phyloP scores from a whole-genome alignment of 2,329 filamentous ascomycete genomes.

The Ceratocystis alfenasii region DNA sequence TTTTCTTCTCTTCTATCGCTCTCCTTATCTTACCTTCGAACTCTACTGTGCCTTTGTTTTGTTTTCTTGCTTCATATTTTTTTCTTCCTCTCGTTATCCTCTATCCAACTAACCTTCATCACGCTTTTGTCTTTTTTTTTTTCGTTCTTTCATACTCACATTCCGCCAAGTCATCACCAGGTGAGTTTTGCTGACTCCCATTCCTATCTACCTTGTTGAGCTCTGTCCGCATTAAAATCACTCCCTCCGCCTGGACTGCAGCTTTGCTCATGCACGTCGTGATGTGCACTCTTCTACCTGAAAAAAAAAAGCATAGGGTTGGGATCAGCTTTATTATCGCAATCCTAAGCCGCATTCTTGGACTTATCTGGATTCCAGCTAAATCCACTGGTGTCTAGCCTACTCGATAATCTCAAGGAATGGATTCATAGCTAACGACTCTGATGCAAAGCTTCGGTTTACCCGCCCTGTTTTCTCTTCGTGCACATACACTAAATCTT shows the following conservation, averaged over 20 bases:
- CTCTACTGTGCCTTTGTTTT: neutral
- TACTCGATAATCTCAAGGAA: neutral
- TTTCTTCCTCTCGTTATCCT: slow-evolving; percentile 5
- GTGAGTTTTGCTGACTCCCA: neutral
- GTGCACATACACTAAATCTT: neutral
- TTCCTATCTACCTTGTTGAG: neutral
- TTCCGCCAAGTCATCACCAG: neutral
- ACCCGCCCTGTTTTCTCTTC: slow-evolving; percentile 3
- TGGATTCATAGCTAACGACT: neutral
- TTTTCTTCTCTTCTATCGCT: slow-evolving; percentile 12
- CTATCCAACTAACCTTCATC: neutral
- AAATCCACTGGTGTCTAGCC: neutral
- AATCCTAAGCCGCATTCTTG: neutral
- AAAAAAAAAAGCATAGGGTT: neutral
- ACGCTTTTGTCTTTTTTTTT: too few relatives aligned
- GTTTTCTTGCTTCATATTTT: slow-evolving; percentile 13
- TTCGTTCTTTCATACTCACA: neutral
- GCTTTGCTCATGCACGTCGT: neutral
- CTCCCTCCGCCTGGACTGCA: neutral
- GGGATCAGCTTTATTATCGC: neutral
- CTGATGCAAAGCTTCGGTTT: neutral
- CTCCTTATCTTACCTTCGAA: neutral
- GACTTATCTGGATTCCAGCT: neutral
- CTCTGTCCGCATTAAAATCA: neutral
- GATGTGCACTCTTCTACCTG: neutral